A percentile compares a stretch with the other conserved stretches of the same genome.
Evolutionary conservation across 2,329 filamentous ascomycete species (phyloP).

Genomic region (Exutisphaerella laricina): DNA sequence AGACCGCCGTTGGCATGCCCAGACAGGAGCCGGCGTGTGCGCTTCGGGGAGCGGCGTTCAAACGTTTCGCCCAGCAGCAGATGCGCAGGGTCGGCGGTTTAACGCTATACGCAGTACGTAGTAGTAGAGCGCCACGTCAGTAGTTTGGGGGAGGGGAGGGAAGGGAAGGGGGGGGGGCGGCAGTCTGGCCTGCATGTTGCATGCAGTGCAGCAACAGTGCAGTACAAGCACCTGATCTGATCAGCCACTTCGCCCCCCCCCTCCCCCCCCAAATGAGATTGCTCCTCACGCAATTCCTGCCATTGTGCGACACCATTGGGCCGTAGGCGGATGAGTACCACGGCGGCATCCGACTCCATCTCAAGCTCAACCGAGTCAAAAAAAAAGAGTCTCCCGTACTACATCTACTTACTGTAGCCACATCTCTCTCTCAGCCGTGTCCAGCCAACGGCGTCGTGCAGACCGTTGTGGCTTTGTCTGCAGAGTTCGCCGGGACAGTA

Average conservation of each 20-base stretch:
- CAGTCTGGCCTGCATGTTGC: neutral
- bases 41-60: neutral
- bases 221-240: too few species aligned
- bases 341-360: too few species aligned
- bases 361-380: too few species aligned
- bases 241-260: too few species aligned
- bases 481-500: neutral
- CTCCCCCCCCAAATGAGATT: too few species aligned
- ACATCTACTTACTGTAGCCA: too few species aligned
- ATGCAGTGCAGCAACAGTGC: too few species aligned
- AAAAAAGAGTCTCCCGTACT: too few species aligned
- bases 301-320: too few species aligned
- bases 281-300: too few species aligned
- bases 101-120: neutral
- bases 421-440: too few species aligned
- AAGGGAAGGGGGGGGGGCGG: neutral
- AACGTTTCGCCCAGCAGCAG: conserved; percentile 1
- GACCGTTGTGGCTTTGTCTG: neutral
- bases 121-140: neutral
- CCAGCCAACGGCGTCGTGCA: neutral
- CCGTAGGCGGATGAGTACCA: too few species aligned
- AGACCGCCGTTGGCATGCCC: neutral
- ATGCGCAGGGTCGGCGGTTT: neutral
- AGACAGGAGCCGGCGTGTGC: neutral
- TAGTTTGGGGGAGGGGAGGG: neutral